Conservation (phyloP, 192 early-diverging fungal species). For the Umbelopsis sp. region DNA sequence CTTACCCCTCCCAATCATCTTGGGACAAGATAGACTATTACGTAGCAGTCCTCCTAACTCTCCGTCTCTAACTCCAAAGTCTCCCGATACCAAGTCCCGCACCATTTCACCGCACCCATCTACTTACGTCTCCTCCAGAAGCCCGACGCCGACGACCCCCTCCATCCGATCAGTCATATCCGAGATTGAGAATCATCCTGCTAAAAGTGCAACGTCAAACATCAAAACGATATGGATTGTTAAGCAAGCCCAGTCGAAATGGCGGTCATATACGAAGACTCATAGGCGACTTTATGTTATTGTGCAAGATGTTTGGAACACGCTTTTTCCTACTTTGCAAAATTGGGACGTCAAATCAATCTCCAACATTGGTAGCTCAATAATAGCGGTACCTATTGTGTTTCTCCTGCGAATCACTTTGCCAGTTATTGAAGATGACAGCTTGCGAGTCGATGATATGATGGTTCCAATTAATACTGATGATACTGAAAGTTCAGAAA, state of each 20-base stretch:
- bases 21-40: neutral
- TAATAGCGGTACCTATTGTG: slow-evolving; percentile 56
- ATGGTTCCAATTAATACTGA: slow-evolving; percentile 19
- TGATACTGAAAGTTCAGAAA: slow-evolving; percentile 28
- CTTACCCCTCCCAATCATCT: neutral
- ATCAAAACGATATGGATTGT: neutral
- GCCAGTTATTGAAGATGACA: slow-evolving; percentile 60
- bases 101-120: neutral
- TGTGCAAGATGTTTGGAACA: slow-evolving; percentile 28
- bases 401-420: slow-evolving; percentile 59
- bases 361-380: slow-evolving; percentile 46
- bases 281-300: neutral
- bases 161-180: slow-evolving; percentile 4
- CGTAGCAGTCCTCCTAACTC: neutral
- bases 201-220: neutral
- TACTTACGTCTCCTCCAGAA: neutral
- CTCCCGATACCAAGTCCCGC: neutral
- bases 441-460: slow-evolving; percentile 35
- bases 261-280: neutral
- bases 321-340: slow-evolving; percentile 61
- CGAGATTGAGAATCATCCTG: neutral
- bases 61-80: neutral
- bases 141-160: neutral
- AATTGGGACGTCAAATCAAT: slow-evolving; percentile 53
- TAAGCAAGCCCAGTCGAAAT: neutral